phyloP scores from a whole-genome alignment of 352 stramenopile genomes.

The Elongisporangium undulatum region DNA sequence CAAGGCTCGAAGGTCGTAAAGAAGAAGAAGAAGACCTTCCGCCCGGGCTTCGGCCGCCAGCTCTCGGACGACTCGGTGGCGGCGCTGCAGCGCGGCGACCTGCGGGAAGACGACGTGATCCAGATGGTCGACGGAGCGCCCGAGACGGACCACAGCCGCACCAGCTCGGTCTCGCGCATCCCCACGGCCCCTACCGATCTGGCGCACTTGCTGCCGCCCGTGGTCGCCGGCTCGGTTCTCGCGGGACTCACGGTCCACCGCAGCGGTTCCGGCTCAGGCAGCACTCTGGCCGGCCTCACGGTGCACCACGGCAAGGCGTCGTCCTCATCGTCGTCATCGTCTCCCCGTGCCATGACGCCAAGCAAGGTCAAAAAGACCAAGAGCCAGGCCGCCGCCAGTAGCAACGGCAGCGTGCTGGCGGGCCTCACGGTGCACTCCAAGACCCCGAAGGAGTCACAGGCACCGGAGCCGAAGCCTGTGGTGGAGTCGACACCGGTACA shows the following conservation, averaged over 20 bases:
- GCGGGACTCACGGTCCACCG: constrained; percentile 56
- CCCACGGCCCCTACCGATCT: constrained; percentile 50
- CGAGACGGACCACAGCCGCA: not conserved
- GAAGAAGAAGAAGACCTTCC: constrained; percentile 86
- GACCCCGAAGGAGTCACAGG: constrained; percentile 6
- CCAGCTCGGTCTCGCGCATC: constrained; percentile 16
- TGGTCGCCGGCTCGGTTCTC: constrained; percentile 55
- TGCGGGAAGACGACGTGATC: constrained; percentile 70
- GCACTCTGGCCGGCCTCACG: constrained; percentile 62
- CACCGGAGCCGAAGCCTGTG: constrained; percentile 11
- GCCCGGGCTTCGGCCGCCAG: constrained; percentile 74
- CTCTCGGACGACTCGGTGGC: constrained; percentile 81
- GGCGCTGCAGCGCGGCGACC: constrained; percentile 67
- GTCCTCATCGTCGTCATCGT: not conserved
- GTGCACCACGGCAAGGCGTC: constrained; percentile 28
- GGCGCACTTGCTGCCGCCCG: constrained; percentile 56
- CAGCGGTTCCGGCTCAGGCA: constrained; percentile 7
- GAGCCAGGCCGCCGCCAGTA: not conserved
- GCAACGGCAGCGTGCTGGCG: constrained; percentile 39
- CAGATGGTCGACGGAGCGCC: constrained; percentile 24
- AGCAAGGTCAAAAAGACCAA: not conserved
- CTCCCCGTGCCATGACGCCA: not conserved
- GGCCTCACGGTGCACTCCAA: constrained; percentile 65
- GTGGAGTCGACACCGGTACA: constrained; percentile 24
- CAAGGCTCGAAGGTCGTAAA: constrained; percentile 57